Percentiles rank a stretch among this genome's conserved stretches.
These are phyloP conservation scores for Naganishia vishniacii DNA, from an alignment of 768 basidiomycete species.

Conservation along the genomic window DNA sequence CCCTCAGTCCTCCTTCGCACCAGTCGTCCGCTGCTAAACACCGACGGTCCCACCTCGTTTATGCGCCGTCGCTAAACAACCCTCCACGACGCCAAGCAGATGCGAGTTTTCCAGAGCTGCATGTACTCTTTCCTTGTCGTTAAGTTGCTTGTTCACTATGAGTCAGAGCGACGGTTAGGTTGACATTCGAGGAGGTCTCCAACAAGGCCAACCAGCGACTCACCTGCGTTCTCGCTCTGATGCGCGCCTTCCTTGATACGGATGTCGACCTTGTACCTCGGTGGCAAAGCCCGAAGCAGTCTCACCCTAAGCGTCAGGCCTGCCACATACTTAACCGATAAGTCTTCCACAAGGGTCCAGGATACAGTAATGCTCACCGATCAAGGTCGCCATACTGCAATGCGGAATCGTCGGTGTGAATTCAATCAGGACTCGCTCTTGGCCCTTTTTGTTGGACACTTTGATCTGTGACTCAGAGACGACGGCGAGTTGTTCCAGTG, in stretches of 20 bases:
- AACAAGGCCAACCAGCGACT: slow-evolving; percentile 38
- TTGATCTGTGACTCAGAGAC: slow-evolving; percentile 82
- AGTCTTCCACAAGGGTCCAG: not conserved
- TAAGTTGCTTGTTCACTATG: slow-evolving; percentile 93
- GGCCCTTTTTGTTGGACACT: slow-evolving; percentile 51
- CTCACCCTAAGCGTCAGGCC: slow-evolving; percentile 94
- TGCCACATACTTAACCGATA: slow-evolving; percentile 45
- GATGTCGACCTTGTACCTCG: slow-evolving; percentile 91
- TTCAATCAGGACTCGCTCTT: slow-evolving; percentile 73
- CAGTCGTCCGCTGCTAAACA: not conserved
- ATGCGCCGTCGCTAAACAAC: slow-evolving; percentile 57
- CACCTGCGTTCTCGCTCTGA: slow-evolving; percentile 85
- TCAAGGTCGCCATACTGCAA: slow-evolving; percentile 94
- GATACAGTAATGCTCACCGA: slow-evolving; percentile 57
- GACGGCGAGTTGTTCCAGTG: slow-evolving; percentile 88
- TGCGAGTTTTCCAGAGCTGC: slow-evolving; percentile 90
- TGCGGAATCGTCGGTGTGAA: slow-evolving; percentile 98
- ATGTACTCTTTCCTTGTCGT: slow-evolving; percentile 96
- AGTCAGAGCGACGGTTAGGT: not conserved
- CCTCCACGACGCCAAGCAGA: slow-evolving; percentile 79
- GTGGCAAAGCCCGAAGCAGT: slow-evolving; percentile 78
- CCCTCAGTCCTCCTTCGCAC: not conserved
- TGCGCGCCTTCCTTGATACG: slow-evolving; percentile 88
- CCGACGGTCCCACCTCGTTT: slow-evolving; percentile 41
- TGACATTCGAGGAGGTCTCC: not conserved